Evolutionary conservation across 2,329 filamentous ascomycete genomes (phyloP).

Genomic region (Venturia nashicola): DNA sequence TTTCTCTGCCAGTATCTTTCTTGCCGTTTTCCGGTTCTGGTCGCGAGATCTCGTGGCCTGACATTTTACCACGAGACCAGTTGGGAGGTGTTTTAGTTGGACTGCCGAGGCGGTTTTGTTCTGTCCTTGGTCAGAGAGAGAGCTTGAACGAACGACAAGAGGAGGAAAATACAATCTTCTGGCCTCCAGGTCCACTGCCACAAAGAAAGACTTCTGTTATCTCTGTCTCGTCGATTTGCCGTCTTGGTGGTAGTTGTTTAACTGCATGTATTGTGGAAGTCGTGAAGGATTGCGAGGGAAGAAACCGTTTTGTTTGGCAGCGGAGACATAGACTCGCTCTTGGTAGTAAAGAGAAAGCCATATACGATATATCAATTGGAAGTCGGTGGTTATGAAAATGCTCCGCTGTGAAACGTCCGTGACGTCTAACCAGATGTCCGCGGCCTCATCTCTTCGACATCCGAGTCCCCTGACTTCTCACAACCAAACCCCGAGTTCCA

Average conservation of each 20-base stretch:
- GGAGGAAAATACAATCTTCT: conserved; percentile 63
- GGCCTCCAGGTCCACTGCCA: conserved; percentile 82
- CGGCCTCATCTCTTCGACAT: not conserved
- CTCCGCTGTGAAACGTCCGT: not conserved
- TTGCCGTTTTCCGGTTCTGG: conserved; percentile 79
- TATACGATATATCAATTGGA: not conserved
- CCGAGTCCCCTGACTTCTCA: not conserved
- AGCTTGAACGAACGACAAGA: not conserved
- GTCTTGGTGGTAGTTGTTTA: conserved; percentile 64
- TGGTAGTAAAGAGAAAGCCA: not conserved
- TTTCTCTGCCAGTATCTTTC: conserved; percentile 61
- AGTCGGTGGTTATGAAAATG: not conserved
- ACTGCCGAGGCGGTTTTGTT: conserved; percentile 97
- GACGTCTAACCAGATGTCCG: not conserved
- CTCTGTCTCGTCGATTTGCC: conserved; percentile 63
- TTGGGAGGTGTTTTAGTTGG: conserved; percentile 80
- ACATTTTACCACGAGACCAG: conserved; percentile 85
- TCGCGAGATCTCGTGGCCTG: conserved; percentile 79
- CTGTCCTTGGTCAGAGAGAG: conserved; percentile 22
- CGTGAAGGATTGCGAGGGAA: not conserved
- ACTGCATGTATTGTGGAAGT: conserved; percentile 9
- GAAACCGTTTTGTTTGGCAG: not conserved
- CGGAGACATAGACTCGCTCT: not conserved
- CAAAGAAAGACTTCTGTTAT: conserved; percentile 80
- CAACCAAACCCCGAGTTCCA: not conserved